Evolutionary conservation across 1,284 basidiomycete species (phyloP).

Genomic region (Puccinia triticina): DNA sequence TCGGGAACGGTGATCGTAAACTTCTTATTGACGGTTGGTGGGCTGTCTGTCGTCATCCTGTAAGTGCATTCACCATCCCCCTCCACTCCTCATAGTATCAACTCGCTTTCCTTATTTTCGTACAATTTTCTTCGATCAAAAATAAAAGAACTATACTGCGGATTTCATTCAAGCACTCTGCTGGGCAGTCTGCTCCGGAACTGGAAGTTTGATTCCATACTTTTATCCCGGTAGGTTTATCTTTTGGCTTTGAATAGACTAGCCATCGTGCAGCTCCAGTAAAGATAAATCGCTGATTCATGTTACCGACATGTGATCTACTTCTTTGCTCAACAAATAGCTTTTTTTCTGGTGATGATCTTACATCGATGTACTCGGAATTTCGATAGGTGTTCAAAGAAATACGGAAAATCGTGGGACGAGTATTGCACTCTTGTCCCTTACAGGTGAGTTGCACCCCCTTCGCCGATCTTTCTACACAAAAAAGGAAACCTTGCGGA

Average conservation of each 20-base stretch:
- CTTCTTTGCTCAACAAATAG: too few species aligned
- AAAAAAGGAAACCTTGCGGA: background rate
- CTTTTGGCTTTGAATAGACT: conserved; percentile 75
- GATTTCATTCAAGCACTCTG: conserved; percentile 68
- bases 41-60: conserved; percentile 84
- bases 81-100: background rate
- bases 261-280: background rate
- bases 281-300: background rate
- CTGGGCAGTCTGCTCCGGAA: conserved; percentile 86
- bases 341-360: conserved; percentile 57
- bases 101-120: background rate
- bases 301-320: background rate
- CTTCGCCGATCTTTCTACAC: background rate
- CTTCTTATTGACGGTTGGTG: conserved; percentile 85
- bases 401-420: conserved; percentile 96
- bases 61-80: conserved; percentile 60
- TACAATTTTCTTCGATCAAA: too few species aligned
- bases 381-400: conserved; percentile 72
- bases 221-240: conserved; percentile 74
- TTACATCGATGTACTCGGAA: conserved; percentile 58
- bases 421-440: conserved; percentile 70
- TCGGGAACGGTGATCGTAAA: conserved; percentile 74
- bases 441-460: conserved; percentile 53
- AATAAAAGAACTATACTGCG: conserved; percentile 70
- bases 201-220: conserved; percentile 84